Conservation (phyloP, 2,329 filamentous ascomycete genomes). For the Paraphaeosphaeria sporulosa region DNA sequence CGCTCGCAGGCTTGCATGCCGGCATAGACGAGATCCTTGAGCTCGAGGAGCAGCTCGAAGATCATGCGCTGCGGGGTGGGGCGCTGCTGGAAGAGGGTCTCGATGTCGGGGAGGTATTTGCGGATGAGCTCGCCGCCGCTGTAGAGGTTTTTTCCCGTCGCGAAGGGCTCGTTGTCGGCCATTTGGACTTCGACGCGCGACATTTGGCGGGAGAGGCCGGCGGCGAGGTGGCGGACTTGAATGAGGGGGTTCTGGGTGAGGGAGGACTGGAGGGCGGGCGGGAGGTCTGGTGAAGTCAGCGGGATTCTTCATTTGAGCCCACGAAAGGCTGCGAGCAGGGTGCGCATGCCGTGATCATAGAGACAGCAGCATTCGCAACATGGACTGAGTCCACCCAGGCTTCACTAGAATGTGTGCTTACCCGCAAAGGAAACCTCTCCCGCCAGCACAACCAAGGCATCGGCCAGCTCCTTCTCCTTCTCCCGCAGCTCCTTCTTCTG, state of each 20-base stretch:
- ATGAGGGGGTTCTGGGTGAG: slow-evolving; percentile 42
- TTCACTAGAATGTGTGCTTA: slow-evolving; percentile 17
- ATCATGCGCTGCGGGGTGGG: slow-evolving; percentile 45
- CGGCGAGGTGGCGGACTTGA: slow-evolving; percentile 44
- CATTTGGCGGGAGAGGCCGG: slow-evolving; percentile 45
- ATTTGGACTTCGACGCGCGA: slow-evolving; percentile 44
- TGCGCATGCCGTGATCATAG: not conserved
- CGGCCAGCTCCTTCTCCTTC: slow-evolving; percentile 45
- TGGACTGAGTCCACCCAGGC: not conserved
- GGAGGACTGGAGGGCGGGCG: slow-evolving; percentile 39
- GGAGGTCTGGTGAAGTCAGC: slow-evolving; percentile 30
- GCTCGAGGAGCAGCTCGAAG: slow-evolving; percentile 44
- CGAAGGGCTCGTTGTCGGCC: slow-evolving; percentile 44
- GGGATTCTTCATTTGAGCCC: too few relatives aligned
- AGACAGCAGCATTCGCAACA: not conserved
- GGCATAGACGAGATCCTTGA: slow-evolving; percentile 41
- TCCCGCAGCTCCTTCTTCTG: slow-evolving; percentile 41
- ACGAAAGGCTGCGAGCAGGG: not conserved
- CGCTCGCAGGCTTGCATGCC: slow-evolving; percentile 36
- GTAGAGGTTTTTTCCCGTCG: slow-evolving; percentile 42
- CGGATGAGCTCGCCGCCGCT: slow-evolving; percentile 43
- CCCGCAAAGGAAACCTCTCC: slow-evolving; percentile 45
- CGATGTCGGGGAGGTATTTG: slow-evolving; percentile 41
- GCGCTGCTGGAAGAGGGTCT: slow-evolving; percentile 40
- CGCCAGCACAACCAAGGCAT: slow-evolving; percentile 43